These are phyloP conservation scores for Geranium rotundifolium DNA, from an alignment of 345 rosid genomes.

Conservation along the genomic window DNA sequence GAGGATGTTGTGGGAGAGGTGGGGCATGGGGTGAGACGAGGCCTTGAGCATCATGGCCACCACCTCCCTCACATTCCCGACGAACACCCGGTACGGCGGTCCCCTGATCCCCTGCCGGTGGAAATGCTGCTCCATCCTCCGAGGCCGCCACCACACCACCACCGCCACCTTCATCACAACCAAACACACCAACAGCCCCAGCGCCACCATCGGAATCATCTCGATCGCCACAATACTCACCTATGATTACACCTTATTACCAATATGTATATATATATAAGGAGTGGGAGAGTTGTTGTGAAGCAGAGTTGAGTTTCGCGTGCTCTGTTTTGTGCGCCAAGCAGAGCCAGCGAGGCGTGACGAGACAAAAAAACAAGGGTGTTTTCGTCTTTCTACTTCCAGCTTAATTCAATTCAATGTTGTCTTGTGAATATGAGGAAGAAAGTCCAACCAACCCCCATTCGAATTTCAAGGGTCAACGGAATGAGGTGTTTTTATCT, in stretches of 20 bases:
- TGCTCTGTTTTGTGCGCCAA: too few species aligned
- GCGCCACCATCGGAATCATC: slow-evolving; percentile 34
- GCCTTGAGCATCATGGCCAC: slow-evolving; percentile 86
- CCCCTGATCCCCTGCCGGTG: slow-evolving; percentile 90
- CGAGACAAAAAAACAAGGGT: background rate
- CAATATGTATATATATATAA: too few species aligned
- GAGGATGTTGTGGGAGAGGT: slow-evolving; percentile 93
- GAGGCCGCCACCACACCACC: slow-evolving; percentile 85
- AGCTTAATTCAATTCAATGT: too few species aligned
- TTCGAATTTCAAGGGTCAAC: too few species aligned
- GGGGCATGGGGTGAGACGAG: slow-evolving; percentile 90
- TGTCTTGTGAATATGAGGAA: too few species aligned
- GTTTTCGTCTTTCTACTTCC: too few species aligned
- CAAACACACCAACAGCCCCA: slow-evolving; percentile 24
- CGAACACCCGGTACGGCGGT: slow-evolving; percentile 91
- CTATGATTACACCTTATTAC: slow-evolving; percentile 24
- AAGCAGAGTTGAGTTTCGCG: too few species aligned
- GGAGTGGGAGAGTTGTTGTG: too few species aligned
- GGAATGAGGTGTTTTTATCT: too few species aligned
- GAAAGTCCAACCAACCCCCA: too few species aligned
- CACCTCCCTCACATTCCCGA: slow-evolving; percentile 87
- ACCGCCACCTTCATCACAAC: slow-evolving; percentile 37
- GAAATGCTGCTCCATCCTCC: slow-evolving; percentile 88
- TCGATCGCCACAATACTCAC: too few species aligned
- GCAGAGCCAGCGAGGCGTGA: too few species aligned